Base-by-base conservation (phyloP, 208 protist species). In the Vickermania ingenoplastis region DNA sequence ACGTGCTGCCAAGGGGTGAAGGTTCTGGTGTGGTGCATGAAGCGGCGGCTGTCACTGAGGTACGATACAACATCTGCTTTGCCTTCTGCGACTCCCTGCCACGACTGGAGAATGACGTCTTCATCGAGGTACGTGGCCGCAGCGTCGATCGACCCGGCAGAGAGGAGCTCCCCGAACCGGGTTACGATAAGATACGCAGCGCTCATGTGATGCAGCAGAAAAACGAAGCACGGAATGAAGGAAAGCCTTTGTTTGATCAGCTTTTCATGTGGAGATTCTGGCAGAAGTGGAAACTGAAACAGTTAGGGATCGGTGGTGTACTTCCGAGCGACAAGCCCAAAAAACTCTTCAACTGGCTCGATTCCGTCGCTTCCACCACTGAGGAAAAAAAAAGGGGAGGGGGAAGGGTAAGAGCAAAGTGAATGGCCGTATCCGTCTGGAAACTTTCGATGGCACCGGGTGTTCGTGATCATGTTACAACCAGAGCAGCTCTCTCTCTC, bases 31-130 rank as follows among this genome's bases (percentile, higher is more conserved):
- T 81, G 65, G 58, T 93, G 83, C 7, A 85, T 26, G 67, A 82
- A 93, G 26, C 86, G 82, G 1, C 87, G 27, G 63, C 86, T 87
- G 59, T 93, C 86, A 3, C 75, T 71, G 59, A 93, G 68, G 73
- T 87, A 93, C 2, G 65, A 81, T 3, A 75, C 59, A 0, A 89
- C 86, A 53, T 91, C 86, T 25, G 82, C 70, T 49, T 75, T 83
- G 0, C 86, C 83, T 57, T 89, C 80, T 4, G 87, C 73, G 2
- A 93, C 72, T 27, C 86, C 86, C 57, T 85, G 68, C 83, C 79
- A 93, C 5, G 86, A 83, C 23, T 85, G 77, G 58, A 87, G 89
- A 4, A 93, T 70, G 22, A 91, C 62, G 45, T 88, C 77, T 7
- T 89, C 70, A 17, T 73, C 71, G 30, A 93, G 59, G 55, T 91